Base-by-base conservation (phyloP, 2,329 filamentous ascomycete genomes). In the Teratosphaeria gauchensis region DNA sequence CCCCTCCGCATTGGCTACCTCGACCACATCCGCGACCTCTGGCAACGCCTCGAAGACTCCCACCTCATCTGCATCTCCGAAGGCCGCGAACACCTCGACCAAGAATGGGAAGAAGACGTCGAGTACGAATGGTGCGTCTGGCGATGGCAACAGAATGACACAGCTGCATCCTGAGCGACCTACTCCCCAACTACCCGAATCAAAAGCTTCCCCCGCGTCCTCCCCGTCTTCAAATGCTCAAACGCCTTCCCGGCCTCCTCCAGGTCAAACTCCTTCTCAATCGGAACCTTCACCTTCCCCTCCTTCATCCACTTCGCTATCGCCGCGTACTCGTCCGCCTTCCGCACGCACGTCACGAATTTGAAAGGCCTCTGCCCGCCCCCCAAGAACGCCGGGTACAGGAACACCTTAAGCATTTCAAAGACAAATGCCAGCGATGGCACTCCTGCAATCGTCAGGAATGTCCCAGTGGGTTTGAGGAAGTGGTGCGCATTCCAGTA, bases 141-240 rank as follows among this genome's bases (percentile, higher is more conserved):
- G 72, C 63, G 61, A 24, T 77, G 75, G 75, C 54, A 24, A 24
- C 48, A 28, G 24, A 28, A 28, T 28, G 24, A 28, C 4, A 2
- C 24, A 28, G 24, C 38, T 3, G 21, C 38, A 51, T 28, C 54
- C 46, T 12, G 32, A 55, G n/a, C 54, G 1, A 19, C 42, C 42
- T 48, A 48, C 42, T 48, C 42, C 4, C 42, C 42, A 21, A 19
- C 11, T 16, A 70, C 64, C 54, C 64, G 63, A 14, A 78, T 64
- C 2, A 87, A 75, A 62, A 88, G 72, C 73, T 88, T 88, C 0
- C 85, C 85, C 61, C 72, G 80, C 1, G 80, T 76, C 35, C 79
- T 76, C 0, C 80, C 80, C 0, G 74, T 79, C 72, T 81, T 84
- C 65, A 87, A 66, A 66, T 77, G 83, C 68, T 80, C 77, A 70